These are phyloP conservation scores for Saccharomycodes ludwigii DNA, from an alignment of 805 yeast genomes.

Conservation along the genomic window DNA sequence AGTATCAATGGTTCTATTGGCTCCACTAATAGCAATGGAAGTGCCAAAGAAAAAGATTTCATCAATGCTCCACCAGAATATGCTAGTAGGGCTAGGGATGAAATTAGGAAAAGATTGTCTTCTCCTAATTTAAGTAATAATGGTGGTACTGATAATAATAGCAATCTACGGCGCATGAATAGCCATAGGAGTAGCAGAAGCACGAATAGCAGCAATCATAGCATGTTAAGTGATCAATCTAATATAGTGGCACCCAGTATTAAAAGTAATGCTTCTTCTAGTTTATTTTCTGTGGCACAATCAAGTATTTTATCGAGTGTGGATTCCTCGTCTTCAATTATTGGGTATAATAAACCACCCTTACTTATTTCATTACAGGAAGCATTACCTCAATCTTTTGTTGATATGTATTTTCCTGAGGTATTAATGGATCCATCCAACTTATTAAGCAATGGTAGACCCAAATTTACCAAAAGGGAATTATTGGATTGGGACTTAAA, in stretches of 20 bases:
- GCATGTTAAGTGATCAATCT: no score
- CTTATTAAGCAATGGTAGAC: conserved; percentile 43
- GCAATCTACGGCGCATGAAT: neutral
- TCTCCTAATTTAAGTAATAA: neutral
- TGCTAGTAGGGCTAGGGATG: conserved; percentile 24
- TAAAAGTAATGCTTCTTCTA: neutral
- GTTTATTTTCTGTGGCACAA: no score
- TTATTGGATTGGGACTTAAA: conserved; percentile 61
- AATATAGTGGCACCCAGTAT: no score
- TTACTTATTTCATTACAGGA: conserved; percentile 28
- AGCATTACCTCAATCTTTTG: conserved; percentile 39
- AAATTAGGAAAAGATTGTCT: conserved; percentile 20
- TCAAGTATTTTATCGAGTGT: no score
- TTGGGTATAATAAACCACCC: conserved; percentile 4
- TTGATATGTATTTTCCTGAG: conserved; percentile 49
- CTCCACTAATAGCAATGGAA: neutral
- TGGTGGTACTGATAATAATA: neutral
- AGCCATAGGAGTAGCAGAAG: neutral
- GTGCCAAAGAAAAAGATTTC: conserved; percentile 9
- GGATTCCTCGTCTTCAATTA: no score
- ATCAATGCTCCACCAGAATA: conserved; percentile 25
- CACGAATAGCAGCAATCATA: neutral
- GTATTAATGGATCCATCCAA: conserved; percentile 30
- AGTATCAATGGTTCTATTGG: neutral
- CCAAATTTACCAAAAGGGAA: conserved; percentile 48